phyloP scores from a whole-genome alignment of 768 basidiomycete genomes.

The Steccherinum ochraceum region DNA sequence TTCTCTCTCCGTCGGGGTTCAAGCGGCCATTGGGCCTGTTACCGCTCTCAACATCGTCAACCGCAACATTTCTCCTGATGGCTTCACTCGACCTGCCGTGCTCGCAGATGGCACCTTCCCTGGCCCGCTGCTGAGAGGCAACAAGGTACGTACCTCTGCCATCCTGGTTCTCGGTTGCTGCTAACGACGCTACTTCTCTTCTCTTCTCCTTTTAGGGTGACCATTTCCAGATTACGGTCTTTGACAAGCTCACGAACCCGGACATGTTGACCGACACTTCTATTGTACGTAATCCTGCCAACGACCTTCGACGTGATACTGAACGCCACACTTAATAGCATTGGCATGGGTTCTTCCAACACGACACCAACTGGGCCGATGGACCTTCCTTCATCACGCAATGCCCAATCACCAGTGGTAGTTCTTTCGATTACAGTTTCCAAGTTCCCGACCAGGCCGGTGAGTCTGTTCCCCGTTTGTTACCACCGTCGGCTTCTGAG shows the following conservation, averaged over 20 bases:
- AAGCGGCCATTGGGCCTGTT: conserved; percentile 7
- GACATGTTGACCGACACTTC: conserved; percentile 16
- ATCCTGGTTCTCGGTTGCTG: neutral
- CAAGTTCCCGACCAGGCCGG: conserved; percentile 6
- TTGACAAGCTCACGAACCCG: conserved; percentile 15
- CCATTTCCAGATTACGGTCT: conserved; percentile 8
- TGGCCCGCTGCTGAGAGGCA: conserved; percentile 35
- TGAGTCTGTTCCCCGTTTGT: conserved; percentile 28
- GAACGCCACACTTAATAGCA: conserved; percentile 4
- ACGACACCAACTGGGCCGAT: conserved; percentile 19
- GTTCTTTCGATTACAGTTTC: conserved; percentile 8
- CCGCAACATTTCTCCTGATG: conserved; percentile 35
- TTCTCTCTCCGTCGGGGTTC: neutral
- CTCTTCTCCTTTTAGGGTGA: conserved; percentile 1
- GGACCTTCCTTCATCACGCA: conserved; percentile 7
- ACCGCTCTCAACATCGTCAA: conserved; percentile 30
- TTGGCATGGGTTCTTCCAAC: conserved; percentile 30
- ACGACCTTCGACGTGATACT: neutral
- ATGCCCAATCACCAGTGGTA: conserved; percentile 39
- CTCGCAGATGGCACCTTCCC: conserved; percentile 35
- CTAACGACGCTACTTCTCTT: neutral
- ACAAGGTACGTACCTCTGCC: conserved; percentile 23
- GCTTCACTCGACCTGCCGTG: conserved; percentile 31
- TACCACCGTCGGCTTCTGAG: neutral
- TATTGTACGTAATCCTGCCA: conserved; percentile 8